A percentile compares a stretch with the other conserved stretches of the same genome.
phyloP scores from a whole-genome alignment of 148 eudicot genomes.

The Rhododendron henanense region DNA sequence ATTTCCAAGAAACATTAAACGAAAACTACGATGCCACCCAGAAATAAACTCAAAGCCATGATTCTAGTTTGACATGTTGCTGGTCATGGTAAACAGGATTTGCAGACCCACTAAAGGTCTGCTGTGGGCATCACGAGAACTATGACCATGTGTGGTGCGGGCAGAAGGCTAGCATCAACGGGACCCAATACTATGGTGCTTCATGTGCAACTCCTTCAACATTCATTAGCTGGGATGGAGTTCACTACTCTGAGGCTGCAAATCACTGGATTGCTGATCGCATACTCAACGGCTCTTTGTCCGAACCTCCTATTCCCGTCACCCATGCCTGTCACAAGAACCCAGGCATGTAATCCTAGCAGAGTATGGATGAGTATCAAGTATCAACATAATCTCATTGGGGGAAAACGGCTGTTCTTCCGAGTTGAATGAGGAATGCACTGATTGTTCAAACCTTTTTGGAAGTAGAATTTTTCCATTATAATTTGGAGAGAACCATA shows the following conservation, averaged over 20 bases:
- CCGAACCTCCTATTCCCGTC: slow-evolving; percentile 56
- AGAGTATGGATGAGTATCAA: background rate
- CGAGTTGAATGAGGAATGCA: no score
- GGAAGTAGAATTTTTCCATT: background rate
- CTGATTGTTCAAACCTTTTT: background rate
- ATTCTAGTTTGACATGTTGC: background rate
- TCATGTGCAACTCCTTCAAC: slow-evolving; percentile 51
- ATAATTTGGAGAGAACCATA: background rate
- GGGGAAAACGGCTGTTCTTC: background rate
- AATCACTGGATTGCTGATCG: slow-evolving; percentile 66
- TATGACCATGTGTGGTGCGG: slow-evolving; percentile 62
- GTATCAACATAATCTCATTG: background rate
- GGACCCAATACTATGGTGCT: slow-evolving; percentile 48
- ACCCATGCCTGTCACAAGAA: slow-evolving; percentile 49
- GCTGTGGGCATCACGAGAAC: slow-evolving; percentile 64
- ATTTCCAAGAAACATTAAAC: background rate
- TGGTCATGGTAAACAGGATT: slow-evolving; percentile 39
- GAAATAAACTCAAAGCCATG: background rate
- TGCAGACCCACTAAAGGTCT: slow-evolving; percentile 44
- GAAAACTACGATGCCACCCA: background rate
- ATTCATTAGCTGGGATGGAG: slow-evolving; percentile 73
- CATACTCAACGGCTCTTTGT: slow-evolving; percentile 50
- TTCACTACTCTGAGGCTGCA: slow-evolving; percentile 74
- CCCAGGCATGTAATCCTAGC: background rate
- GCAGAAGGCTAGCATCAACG: slow-evolving; percentile 40